A percentile compares a stretch with the other conserved stretches of the same genome.
Evolutionary conservation across 257 asterid species (phyloP).

Genomic region (Primulina tabacum): DNA sequence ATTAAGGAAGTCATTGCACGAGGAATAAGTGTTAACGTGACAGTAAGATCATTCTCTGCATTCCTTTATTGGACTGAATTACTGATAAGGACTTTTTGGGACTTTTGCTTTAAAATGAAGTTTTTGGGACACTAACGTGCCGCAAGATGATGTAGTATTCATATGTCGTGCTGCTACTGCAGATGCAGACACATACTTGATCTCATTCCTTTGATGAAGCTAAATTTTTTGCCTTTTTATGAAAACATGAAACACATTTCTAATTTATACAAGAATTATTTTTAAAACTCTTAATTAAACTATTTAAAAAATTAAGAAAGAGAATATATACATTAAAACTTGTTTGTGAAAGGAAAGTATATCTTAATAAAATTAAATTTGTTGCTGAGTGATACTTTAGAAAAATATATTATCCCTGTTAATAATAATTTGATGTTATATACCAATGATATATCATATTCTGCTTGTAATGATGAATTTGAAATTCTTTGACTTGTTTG

Average conservation of each 20-base stretch:
- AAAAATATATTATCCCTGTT: too few species aligned
- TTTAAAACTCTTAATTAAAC: too few species aligned
- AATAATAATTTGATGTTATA: too few species aligned
- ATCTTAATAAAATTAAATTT: too few species aligned
- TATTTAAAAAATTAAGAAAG: too few species aligned
- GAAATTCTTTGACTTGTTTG: too few species aligned
- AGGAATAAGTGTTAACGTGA: constrained; percentile 94
- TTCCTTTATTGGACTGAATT: constrained; percentile 1
- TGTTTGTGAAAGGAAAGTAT: too few species aligned
- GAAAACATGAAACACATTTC: background rate
- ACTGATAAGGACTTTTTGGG: background rate
- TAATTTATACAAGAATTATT: too few species aligned
- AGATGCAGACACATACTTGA: background rate
- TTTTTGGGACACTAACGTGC: background rate
- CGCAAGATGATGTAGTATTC: constrained; percentile 1
- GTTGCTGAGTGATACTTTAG: too few species aligned
- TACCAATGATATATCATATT: too few species aligned
- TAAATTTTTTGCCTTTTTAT: background rate
- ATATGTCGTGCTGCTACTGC: background rate
- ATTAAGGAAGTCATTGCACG: constrained; percentile 94
- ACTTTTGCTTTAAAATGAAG: background rate
- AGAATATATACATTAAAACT: too few species aligned
- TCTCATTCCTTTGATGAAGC: constrained; percentile 3
- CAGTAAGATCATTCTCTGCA: constrained; percentile 52
- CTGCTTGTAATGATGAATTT: too few species aligned